Evolutionary conservation across 352 stramenopile genomes (phyloP).

Genomic region (Phytophthora meadii): DNA sequence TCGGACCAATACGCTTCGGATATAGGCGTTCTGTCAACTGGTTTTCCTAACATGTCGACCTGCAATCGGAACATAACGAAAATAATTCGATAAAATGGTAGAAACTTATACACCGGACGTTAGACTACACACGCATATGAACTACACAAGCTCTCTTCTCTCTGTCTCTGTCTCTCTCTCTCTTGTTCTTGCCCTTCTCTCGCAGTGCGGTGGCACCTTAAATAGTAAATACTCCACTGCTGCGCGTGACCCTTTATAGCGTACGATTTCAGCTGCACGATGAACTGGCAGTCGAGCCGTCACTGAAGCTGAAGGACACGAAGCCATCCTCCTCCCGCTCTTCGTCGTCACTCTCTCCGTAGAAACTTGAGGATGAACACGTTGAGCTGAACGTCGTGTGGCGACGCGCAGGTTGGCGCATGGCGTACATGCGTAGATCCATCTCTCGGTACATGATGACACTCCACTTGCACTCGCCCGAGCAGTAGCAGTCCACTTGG

Average conservation of each 20-base stretch:
- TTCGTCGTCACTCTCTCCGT: constrained; percentile 25
- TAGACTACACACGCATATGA: constrained; percentile 31
- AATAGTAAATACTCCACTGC: constrained; percentile 55
- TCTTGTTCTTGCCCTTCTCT: constrained; percentile 5
- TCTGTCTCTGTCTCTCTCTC: constrained; percentile 9
- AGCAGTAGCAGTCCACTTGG: constrained; percentile 84
- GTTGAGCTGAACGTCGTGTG: constrained; percentile 23
- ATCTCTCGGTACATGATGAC: constrained; percentile 89
- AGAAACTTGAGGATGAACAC: constrained; percentile 36
- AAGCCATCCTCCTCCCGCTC: constrained; percentile 14
- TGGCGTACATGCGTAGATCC: constrained; percentile 66
- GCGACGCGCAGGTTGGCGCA: constrained; percentile 40
- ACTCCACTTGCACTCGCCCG: constrained; percentile 90
- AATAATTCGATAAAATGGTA: constrained; percentile 16
- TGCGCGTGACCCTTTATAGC: constrained; percentile 2
- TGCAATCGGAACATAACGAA: too few species aligned
- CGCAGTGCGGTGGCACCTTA: constrained; percentile 45
- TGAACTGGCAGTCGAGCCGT: constrained; percentile 34
- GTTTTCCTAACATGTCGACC: too few species aligned
- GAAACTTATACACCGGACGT: constrained; percentile 23
- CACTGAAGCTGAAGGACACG: constrained; percentile 28
- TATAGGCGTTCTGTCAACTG: too few species aligned
- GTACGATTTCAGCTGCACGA: constrained; percentile 23
- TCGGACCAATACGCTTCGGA: too few species aligned
- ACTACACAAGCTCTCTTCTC: constrained; percentile 7